phyloP scores from a whole-genome alignment of 306 rosid genomes.

The Senna tora region DNA sequence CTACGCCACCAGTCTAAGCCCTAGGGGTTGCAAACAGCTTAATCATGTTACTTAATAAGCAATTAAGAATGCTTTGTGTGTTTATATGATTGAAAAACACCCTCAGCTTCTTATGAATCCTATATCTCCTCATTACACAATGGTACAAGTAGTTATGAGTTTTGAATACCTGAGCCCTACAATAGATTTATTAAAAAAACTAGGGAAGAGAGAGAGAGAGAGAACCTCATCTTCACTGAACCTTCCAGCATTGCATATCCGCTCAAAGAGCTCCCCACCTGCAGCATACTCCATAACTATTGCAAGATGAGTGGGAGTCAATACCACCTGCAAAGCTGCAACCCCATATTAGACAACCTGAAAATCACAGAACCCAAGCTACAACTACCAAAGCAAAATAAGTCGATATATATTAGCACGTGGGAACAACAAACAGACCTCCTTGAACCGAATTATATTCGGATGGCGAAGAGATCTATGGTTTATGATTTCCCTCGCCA shows the following conservation, averaged over 20 bases:
- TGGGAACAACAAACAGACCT: slow-evolving; percentile 56
- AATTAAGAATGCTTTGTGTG: background rate
- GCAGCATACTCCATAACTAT: slow-evolving; percentile 94
- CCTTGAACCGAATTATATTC: slow-evolving; percentile 79
- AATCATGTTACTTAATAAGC: background rate
- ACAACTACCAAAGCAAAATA: slow-evolving; percentile 8
- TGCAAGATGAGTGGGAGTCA: slow-evolving; percentile 87
- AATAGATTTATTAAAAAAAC: background rate
- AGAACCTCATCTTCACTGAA: slow-evolving; percentile 87
- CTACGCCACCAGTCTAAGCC: background rate
- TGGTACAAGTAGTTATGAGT: no score
- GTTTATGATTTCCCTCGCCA: slow-evolving; percentile 83
- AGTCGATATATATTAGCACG: background rate
- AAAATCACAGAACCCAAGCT: background rate
- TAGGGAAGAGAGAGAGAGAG: slow-evolving; percentile 9
- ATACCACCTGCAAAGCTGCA: slow-evolving; percentile 65
- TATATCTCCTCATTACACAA: slow-evolving; percentile 31
- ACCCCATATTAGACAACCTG: slow-evolving; percentile 31
- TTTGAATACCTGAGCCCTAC: no score
- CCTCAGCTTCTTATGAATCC: slow-evolving; percentile 7
- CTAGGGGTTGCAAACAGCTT: background rate
- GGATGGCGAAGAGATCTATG: slow-evolving; percentile 85
- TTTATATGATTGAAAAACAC: slow-evolving; percentile 15
- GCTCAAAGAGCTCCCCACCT: slow-evolving; percentile 85
- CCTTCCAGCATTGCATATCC: slow-evolving; percentile 80